Base-by-base conservation (phyloP, 164 flowering plant genomes). In the Vitis cinerea region DNA sequence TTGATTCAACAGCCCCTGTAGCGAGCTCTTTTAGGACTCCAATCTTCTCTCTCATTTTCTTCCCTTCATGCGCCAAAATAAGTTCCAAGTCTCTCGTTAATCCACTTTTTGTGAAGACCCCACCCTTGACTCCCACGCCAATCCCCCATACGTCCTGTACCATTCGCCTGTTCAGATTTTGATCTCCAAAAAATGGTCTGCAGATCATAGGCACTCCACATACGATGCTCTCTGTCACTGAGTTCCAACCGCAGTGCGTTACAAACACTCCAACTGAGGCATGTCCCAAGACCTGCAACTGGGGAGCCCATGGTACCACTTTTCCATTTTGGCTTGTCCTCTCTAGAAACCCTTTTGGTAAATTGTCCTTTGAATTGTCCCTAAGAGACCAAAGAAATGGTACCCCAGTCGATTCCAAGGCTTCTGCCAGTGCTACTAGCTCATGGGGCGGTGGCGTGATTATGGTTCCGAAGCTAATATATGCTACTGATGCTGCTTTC, bases 211-310 rank as follows among this genome's bases (percentile, higher is more conserved):
- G 84, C 47, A 81, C 82, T 0, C 82, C 79, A 4, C 72, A 77
- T 8, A 29, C 56, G 6, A 85, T 71, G 44, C 78, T 69, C 69
- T 84, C 88, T 52, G 63, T 8, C 3, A 78, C 29, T 14, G 88
- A 84, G 74, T 81, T 84, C 88, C 86, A 82, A 2, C 88, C 88
- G 59, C 83, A 63, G 30, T 84, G 88, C 3, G 86, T 81, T 12
- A 84, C 61, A 58, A 81, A 79, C 10, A 67, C 82, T 10, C 82
- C 84, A 0, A 75, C 68, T 3, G 88, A 61, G 1, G 19, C 2
- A 56, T 85, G 85, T 12, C 17, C 50, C 61, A 85, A 31, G 1
- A 85, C 75, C 17, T 67, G 52, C 65, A 60, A 3, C 63, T 85
- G 88, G 1, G 88, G 86, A 2, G 88, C 81, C 88, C 88, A 85